Evolutionary conservation across 495 filamentous ascomycete species (phyloP), one percentile per base, ranked within the genome.

Genomic region (Parmelia sp.): DNA sequence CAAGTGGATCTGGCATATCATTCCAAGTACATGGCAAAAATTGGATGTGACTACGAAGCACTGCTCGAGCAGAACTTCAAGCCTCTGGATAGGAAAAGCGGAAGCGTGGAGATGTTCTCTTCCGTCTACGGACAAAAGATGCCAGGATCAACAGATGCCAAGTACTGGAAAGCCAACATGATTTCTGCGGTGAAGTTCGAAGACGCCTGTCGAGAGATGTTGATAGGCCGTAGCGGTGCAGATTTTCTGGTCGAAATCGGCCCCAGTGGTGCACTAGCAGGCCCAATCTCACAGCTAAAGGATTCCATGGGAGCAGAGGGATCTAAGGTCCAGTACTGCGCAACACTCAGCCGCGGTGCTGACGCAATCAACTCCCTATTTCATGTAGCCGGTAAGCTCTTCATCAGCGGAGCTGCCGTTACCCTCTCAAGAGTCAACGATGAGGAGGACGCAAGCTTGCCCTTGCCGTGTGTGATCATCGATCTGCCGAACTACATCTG

Each of bases 1-100:
- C 67, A 72, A 40, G 74, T 77, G 11, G 70, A 75, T 6, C 63
- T 62, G 10, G 76, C 79, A 0, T 82, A 80, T 40, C 79, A 82
- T 10, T 45, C 33, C 3, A 60, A 23, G 19, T 8, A 23, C n/a
- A 39, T n/a, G 27, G 39, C n/a, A n/a, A n/a, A n/a, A n/a, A n/a
- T n/a, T n/a, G n/a, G n/a, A n/a, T n/a, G n/a, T n/a, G n/a, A n/a
- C n/a, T n/a, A n/a, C n/a, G n/a, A n/a, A n/a, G n/a, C n/a, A n/a
- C n/a, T 12, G 17, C 37, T 21, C 25, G 35, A 59, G 57, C 12
- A 4, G 21, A 58, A n/a, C n/a, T n/a, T n/a, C n/a, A n/a, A n/a
- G n/a, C n/a, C n/a, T n/a, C n/a, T n/a, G n/a, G n/a, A n/a, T n/a
- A n/a, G n/a, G n/a, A n/a, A n/a, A n/a, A n/a, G n/a, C n/a, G n/a